Evolutionary conservation across 2,329 filamentous ascomycete species (phyloP).

Genomic region (Colletotrichum endophyticum): DNA sequence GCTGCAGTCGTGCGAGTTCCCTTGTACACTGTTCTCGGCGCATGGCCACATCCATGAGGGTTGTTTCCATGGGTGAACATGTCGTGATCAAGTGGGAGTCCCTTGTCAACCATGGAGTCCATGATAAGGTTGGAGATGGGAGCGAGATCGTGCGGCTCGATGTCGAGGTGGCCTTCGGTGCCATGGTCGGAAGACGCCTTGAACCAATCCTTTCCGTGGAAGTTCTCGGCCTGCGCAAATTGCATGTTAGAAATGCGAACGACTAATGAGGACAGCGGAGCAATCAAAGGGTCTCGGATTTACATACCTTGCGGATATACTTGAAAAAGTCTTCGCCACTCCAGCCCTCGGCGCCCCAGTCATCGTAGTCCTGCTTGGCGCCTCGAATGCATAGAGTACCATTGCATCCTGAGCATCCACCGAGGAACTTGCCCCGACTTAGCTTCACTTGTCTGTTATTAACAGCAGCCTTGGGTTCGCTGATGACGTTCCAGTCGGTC

Average conservation of each 20-base stretch:
- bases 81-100: slow-evolving; percentile 59
- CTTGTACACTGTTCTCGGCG: slow-evolving; percentile 54
- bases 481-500: slow-evolving; percentile 56
- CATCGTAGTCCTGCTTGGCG: slow-evolving; percentile 53
- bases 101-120: slow-evolving; percentile 59
- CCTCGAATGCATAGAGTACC: slow-evolving; percentile 55
- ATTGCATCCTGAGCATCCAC: slow-evolving; percentile 54
- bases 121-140: slow-evolving; percentile 61
- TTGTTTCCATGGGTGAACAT: slow-evolving; percentile 60
- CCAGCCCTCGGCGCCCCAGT: slow-evolving; percentile 62
- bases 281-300: not conserved
- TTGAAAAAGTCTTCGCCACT: slow-evolving; percentile 60
- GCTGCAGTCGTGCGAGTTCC: slow-evolving; percentile 58
- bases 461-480: slow-evolving; percentile 40
- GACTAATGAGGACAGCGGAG: not conserved
- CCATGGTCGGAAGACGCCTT: slow-evolving; percentile 54
- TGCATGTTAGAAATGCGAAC: not conserved
- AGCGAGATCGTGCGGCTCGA: slow-evolving; percentile 61
- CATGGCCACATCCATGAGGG: slow-evolving; percentile 61
- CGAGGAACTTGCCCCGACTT: slow-evolving; percentile 53
- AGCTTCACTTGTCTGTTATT: slow-evolving; percentile 49
- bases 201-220: slow-evolving; percentile 64
- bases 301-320: slow-evolving; percentile 57
- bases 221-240: slow-evolving; percentile 54
- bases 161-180: slow-evolving; percentile 55